A percentile compares a stretch with the other conserved stretches of the same genome.
These are phyloP conservation scores for Penicillium sp. DNA, from an alignment of 2,329 filamentous ascomycete genomes.

Conservation along the genomic window DNA sequence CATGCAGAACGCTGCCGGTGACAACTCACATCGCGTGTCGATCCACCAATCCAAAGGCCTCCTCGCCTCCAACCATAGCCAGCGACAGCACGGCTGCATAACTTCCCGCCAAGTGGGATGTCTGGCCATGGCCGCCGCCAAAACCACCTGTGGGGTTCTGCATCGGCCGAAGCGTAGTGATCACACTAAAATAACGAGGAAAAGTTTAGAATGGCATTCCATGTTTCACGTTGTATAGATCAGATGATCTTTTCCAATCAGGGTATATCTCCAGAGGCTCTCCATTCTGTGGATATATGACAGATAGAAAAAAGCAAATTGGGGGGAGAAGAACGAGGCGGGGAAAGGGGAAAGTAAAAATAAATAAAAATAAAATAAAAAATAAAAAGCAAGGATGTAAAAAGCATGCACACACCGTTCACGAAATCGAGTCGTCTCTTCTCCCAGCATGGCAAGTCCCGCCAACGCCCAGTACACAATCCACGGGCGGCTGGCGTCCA, in stretches of 20 bases:
- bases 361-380: not conserved
- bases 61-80: constrained; percentile 72
- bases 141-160: constrained; percentile 85
- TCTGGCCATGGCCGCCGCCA: constrained; percentile 88
- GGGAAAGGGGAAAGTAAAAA: not conserved
- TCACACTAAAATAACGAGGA: constrained; percentile 47
- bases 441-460: constrained; percentile 71
- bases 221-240: not conserved
- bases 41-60: constrained; percentile 73
- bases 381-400: constrained; percentile 3
- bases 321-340: not conserved
- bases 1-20: not conserved
- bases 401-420: constrained; percentile 47
- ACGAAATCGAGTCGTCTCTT: constrained; percentile 67
- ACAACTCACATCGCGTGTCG: constrained; percentile 66
- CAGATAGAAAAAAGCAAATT: constrained; percentile 1
- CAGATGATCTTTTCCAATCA: constrained; percentile 5
- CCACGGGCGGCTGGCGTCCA: constrained; percentile 91
- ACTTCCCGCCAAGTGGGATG: constrained; percentile 81
- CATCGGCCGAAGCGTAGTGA: constrained; percentile 73
- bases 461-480: constrained; percentile 89
- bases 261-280: not conserved
- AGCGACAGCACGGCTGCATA: constrained; percentile 83
- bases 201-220: not conserved
- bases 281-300: constrained; percentile 1